A percentile compares a stretch with the other conserved stretches of the same genome.
Conservation (phyloP, 2,329 filamentous ascomycete species). For the Nannizziopsis arthrosporioides region DNA sequence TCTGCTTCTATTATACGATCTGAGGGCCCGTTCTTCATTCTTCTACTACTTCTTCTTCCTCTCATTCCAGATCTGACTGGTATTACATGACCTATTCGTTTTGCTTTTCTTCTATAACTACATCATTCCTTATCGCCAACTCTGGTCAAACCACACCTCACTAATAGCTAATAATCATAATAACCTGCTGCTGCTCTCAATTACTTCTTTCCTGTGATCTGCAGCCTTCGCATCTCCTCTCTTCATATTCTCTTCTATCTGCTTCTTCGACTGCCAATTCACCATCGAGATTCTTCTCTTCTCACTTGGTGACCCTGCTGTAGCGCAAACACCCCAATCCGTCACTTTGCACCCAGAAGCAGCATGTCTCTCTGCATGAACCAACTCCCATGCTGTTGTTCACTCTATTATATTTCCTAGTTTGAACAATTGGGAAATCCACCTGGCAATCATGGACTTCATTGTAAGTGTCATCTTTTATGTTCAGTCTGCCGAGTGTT, state of each 20-base stretch:
- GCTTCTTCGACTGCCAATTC: not conserved
- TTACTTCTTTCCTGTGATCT: not conserved
- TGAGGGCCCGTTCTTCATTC: too few species aligned
- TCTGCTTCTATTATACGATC: not conserved
- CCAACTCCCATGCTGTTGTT: not conserved
- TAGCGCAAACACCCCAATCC: not conserved
- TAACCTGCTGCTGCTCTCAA: not conserved
- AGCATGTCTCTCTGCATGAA: conserved; percentile 7
- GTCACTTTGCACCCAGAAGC: conserved; percentile 2
- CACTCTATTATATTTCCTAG: conserved; percentile 1
- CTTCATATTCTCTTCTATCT: not conserved
- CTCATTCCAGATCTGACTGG: conserved; percentile 4
- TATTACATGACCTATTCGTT: conserved; percentile 8
- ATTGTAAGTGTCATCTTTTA: conserved; percentile 28
- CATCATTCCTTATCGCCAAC: not conserved
- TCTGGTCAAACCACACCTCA: not conserved
- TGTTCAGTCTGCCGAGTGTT: conserved; percentile 4
- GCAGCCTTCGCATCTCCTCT: too few species aligned
- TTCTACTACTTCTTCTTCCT: not conserved
- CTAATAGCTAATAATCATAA: too few species aligned
- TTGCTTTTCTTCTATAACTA: not conserved
- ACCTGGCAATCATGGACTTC: conserved; percentile 30
- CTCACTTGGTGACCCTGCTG: not conserved
- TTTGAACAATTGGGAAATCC: not conserved
- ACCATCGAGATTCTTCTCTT: not conserved